Conservation (phyloP, 2,329 filamentous ascomycete species). For the Hortaea werneckii region DNA sequence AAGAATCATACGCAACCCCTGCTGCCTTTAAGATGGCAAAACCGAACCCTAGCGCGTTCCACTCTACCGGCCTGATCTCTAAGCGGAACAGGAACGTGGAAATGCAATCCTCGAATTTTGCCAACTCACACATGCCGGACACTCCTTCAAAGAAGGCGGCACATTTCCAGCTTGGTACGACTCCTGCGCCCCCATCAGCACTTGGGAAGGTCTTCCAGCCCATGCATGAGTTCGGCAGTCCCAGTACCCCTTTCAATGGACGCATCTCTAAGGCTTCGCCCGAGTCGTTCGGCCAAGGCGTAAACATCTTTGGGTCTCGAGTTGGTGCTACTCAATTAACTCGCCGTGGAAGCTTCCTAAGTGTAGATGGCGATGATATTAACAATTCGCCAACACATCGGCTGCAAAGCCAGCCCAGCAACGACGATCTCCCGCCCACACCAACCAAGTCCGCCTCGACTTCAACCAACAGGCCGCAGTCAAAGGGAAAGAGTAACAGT, state of each 20-base stretch:
- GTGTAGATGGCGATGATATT: constrained; percentile 67
- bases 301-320: constrained; percentile 51
- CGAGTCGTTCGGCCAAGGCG: constrained; percentile 56
- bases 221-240: constrained; percentile 63
- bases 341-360: constrained; percentile 63
- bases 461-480: constrained; percentile 27
- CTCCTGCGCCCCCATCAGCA: constrained; percentile 38
- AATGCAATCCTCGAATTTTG: constrained; percentile 43
- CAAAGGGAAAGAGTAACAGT: constrained; percentile 43
- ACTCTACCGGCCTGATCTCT: constrained; percentile 87
- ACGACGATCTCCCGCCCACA: constrained; percentile 80
- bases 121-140: constrained; percentile 68
- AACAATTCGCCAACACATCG: constrained; percentile 47
- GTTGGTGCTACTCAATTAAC: constrained; percentile 40
- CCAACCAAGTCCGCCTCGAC: constrained; percentile 67
- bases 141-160: constrained; percentile 89
- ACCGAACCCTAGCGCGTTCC: constrained; percentile 73
- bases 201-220: constrained; percentile 53
- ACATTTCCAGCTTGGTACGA: constrained; percentile 53
- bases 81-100: constrained; percentile 80
- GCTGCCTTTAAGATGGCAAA: constrained; percentile 66
- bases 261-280: constrained; percentile 52
- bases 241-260: constrained; percentile 72
- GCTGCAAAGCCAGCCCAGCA: constrained; percentile 46
- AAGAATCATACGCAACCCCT: constrained; percentile 59